Evolutionary conservation across 106 monocot species (phyloP).

Genomic region (Alisma plantagoaquatica): DNA sequence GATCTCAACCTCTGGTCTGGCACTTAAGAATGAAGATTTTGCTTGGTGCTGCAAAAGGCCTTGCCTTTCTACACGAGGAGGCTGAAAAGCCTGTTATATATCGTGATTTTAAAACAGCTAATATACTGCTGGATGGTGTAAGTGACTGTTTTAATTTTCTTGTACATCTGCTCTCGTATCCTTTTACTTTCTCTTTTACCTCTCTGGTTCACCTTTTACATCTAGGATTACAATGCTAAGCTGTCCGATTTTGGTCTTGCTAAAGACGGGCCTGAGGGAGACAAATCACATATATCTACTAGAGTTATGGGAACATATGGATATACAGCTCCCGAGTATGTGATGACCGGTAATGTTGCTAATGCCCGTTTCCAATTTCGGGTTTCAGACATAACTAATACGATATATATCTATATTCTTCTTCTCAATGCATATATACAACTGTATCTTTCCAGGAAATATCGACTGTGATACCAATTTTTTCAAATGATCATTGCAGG

Average conservation of each 20-base stretch:
- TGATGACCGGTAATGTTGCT: constrained; percentile 48
- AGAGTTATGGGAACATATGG: constrained; percentile 81
- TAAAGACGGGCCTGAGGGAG: constrained; percentile 76
- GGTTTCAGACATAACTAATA: background rate
- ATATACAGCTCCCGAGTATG: constrained; percentile 84
- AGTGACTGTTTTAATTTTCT: background rate
- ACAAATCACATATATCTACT: constrained; percentile 70
- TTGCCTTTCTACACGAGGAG: constrained; percentile 64
- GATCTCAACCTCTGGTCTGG: constrained; percentile 59
- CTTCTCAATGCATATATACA: background rate
- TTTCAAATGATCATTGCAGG: too few relatives aligned
- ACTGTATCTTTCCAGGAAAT: background rate
- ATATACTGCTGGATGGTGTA: constrained; percentile 38
- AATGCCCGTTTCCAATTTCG: background rate
- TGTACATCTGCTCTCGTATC: background rate
- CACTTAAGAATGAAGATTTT: constrained; percentile 34
- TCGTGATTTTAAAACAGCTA: constrained; percentile 69
- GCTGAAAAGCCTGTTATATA: constrained; percentile 65
- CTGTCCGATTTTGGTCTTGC: constrained; percentile 87
- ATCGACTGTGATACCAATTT: too few relatives aligned
- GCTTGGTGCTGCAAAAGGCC: constrained; percentile 56
- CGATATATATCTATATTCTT: background rate
- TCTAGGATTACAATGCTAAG: constrained; percentile 79
- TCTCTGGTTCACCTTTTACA: too few relatives aligned
- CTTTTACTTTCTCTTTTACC: background rate